These are phyloP conservation scores for Curvularia eragrostidis DNA, from an alignment of 2,329 filamentous ascomycete genomes.

Conservation along the genomic window DNA sequence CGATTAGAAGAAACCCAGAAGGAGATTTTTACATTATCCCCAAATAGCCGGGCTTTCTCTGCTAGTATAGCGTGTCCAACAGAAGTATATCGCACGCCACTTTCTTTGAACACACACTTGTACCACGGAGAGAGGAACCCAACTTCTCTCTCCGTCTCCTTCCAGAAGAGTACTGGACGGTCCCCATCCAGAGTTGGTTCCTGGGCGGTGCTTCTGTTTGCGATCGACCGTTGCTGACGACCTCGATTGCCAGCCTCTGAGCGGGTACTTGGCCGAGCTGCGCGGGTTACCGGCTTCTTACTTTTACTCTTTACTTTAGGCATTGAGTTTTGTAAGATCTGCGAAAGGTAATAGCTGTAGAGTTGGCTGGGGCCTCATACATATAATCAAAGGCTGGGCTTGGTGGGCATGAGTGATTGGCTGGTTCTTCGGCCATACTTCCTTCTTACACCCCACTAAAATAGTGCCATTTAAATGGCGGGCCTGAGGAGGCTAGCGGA, in stretches of 20 bases:
- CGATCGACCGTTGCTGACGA: not conserved
- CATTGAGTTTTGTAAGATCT: not conserved
- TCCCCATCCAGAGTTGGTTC: not conserved
- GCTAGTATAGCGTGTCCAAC: not conserved
- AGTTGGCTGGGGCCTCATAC: not conserved
- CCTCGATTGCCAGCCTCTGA: not conserved
- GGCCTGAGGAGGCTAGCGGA: not conserved
- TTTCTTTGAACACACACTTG: not conserved
- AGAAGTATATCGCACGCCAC: not conserved
- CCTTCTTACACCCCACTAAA: not conserved
- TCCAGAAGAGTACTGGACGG: not conserved
- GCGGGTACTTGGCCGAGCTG: not conserved
- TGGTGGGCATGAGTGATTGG: not conserved
- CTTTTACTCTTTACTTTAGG: not conserved
- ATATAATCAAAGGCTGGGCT: not conserved
- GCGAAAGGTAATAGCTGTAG: not conserved
- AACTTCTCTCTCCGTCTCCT: not conserved
- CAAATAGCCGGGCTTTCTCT: not conserved
- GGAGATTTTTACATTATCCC: not conserved
- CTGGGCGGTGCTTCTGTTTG: not conserved
- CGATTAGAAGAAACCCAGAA: not conserved
- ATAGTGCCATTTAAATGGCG: not conserved
- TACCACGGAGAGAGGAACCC: not conserved
- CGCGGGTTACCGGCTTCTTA: not conserved
- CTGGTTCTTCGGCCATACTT: not conserved